Conservation (phyloP, 2,329 filamentous ascomycete species). For the Botrytis porri region DNA sequence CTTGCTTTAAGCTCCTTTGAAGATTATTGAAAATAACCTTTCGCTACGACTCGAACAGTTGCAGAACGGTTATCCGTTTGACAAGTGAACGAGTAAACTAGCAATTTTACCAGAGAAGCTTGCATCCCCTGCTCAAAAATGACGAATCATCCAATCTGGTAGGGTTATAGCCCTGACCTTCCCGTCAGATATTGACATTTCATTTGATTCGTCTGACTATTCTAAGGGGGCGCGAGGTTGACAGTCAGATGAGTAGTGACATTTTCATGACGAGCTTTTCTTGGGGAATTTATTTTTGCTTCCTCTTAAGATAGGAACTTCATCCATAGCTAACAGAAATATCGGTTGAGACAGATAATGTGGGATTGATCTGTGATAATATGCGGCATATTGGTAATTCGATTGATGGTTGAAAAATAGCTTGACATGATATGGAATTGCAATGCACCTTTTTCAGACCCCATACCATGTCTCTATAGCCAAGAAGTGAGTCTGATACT, state of each 20-base stretch:
- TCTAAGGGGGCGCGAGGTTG: too few relatives aligned
- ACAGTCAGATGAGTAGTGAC: too few relatives aligned
- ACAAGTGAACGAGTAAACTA: background rate
- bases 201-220: too few relatives aligned
- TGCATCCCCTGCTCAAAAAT: background rate
- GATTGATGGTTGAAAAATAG: background rate
- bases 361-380: background rate
- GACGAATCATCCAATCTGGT: background rate
- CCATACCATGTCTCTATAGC: background rate
- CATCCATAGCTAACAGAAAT: background rate
- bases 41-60: background rate
- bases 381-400: background rate
- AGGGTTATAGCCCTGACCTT: background rate
- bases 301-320: rapidly evolving
- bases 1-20: background rate
- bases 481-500: background rate
- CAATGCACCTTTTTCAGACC: background rate
- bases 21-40: background rate
- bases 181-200: background rate
- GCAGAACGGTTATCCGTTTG: background rate
- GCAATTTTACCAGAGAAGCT: background rate
- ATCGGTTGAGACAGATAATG: background rate
- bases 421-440: background rate
- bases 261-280: too few relatives aligned
- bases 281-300: too few relatives aligned